Evolutionary conservation across 2,329 filamentous ascomycete genomes (phyloP).

Genomic region (Botrytis hyacinthi): DNA sequence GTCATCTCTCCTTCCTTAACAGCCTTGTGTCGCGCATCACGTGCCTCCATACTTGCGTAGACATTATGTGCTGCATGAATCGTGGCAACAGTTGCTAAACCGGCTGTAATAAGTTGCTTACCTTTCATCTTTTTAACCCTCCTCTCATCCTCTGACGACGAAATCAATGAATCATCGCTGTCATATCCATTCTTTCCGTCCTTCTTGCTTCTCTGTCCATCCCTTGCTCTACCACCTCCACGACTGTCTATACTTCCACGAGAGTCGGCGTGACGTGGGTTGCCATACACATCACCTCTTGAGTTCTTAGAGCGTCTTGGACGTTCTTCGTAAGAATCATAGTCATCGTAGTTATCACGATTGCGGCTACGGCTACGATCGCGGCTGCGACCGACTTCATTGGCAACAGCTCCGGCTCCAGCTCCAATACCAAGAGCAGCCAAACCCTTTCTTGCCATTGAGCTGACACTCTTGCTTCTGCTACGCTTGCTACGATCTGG

Average conservation of each 20-base stretch:
- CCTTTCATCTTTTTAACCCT: constrained; percentile 62
- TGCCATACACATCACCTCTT: constrained; percentile 33
- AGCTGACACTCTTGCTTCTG: constrained; percentile 65
- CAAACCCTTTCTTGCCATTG: constrained; percentile 58
- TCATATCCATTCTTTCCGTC: constrained; percentile 38
- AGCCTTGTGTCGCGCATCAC: constrained; percentile 57
- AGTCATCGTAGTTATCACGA: constrained; percentile 28
- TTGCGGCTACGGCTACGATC: constrained; percentile 31
- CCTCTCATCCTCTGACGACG: constrained; percentile 61
- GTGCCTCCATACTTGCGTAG: constrained; percentile 61
- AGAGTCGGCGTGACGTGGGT: constrained; percentile 36
- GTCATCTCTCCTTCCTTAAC: constrained; percentile 63
- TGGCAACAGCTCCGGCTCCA: constrained; percentile 40
- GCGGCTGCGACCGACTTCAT: constrained; percentile 26
- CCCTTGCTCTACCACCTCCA: constrained; percentile 27
- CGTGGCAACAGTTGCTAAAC: constrained; percentile 65
- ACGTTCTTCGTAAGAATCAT: constrained; percentile 31
- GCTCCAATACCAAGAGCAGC: constrained; percentile 60
- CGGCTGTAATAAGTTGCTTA: constrained; percentile 64
- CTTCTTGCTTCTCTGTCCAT: constrained; percentile 33
- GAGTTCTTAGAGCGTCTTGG: constrained; percentile 5
- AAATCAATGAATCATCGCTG: constrained; percentile 51
- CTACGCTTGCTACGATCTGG: constrained; percentile 46
- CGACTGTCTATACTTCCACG: constrained; percentile 32
- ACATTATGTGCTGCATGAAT: constrained; percentile 67